Evolutionary conservation across 208 protist species (phyloP).

Genomic region (Trypanosoma conorhini): DNA sequence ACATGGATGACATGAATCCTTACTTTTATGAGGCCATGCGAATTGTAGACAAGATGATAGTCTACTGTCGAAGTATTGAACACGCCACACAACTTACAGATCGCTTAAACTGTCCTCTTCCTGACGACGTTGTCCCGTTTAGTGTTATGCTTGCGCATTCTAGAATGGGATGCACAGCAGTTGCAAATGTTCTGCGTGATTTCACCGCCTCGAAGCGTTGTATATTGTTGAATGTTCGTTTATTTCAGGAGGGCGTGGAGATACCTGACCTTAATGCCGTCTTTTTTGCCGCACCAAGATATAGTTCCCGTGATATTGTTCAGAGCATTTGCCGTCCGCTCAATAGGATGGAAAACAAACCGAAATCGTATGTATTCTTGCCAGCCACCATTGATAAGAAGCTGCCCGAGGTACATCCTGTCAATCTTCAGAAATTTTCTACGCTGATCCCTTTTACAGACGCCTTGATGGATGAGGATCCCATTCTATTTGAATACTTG

Average conservation of each 20-base stretch:
- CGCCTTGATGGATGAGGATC: constrained; percentile 85
- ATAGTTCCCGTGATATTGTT: constrained; percentile 82
- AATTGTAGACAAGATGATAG: constrained; percentile 75
- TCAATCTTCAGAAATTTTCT: constrained; percentile 73
- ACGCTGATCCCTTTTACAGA: constrained; percentile 80
- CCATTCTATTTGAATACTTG: constrained; percentile 76
- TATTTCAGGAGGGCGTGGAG: constrained; percentile 81
- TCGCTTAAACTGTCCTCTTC: constrained; percentile 27
- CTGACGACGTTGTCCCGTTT: constrained; percentile 53
- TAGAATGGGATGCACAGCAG: constrained; percentile 42
- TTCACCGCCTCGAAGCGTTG: constrained; percentile 43
- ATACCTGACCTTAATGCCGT: constrained; percentile 80
- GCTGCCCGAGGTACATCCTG: constrained; percentile 47
- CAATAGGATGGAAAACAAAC: constrained; percentile 60
- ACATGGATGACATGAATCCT: constrained; percentile 60
- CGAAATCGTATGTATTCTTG: constrained; percentile 68
- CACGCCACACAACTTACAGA: constrained; percentile 46
- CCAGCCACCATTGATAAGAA: constrained; percentile 56
- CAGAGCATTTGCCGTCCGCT: constrained; percentile 82
- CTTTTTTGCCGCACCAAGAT: constrained; percentile 75
- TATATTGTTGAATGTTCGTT: constrained; percentile 70
- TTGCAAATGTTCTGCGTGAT: constrained; percentile 41
- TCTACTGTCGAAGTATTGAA: constrained; percentile 68
- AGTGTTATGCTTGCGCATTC: constrained; percentile 67
- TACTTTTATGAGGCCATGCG: constrained; percentile 80